These are phyloP conservation scores for Angomonas deanei DNA, from an alignment of 208 protist genomes.

Conservation along the genomic window DNA sequence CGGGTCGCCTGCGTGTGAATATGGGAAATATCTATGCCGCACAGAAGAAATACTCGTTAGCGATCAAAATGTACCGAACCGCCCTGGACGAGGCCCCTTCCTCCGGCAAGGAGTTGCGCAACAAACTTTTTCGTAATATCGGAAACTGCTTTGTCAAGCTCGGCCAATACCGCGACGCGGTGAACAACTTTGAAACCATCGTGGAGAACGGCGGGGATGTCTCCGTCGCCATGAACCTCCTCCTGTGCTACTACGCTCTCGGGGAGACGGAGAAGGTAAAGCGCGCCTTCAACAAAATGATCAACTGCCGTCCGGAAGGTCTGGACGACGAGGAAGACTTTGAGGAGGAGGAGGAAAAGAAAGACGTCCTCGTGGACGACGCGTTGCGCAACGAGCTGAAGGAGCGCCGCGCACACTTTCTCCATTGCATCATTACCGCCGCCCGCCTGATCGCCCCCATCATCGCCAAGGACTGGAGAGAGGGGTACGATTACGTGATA, in stretches of 20 bases:
- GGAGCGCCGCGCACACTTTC: slow-evolving; percentile 67
- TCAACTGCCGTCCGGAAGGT: slow-evolving; percentile 65
- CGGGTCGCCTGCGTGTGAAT: slow-evolving; percentile 93
- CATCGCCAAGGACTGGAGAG: slow-evolving; percentile 90
- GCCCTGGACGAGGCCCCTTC: slow-evolving; percentile 92
- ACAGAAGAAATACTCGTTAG: slow-evolving; percentile 93
- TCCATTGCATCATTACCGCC: slow-evolving; percentile 87
- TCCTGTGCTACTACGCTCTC: slow-evolving; percentile 96
- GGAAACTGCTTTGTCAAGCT: slow-evolving; percentile 95
- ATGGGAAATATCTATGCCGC: slow-evolving; percentile 98
- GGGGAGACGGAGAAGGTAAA: slow-evolving; percentile 94
- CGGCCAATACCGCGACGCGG: slow-evolving; percentile 96
- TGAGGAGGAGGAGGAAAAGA: slow-evolving; percentile 83
- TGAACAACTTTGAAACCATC: slow-evolving; percentile 91
- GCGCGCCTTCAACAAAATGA: slow-evolving; percentile 86
- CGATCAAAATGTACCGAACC: slow-evolving; percentile 97
- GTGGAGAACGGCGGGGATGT: slow-evolving; percentile 90
- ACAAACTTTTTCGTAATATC: slow-evolving; percentile 95
- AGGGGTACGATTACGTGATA: slow-evolving; percentile 94
- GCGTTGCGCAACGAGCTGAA: slow-evolving; percentile 75
- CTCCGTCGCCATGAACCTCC: slow-evolving; percentile 92
- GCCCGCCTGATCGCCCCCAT: slow-evolving; percentile 93
- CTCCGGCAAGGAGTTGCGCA: slow-evolving; percentile 88
- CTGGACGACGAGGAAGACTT: slow-evolving; percentile 69
- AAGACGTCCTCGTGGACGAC: slow-evolving; percentile 83